phyloP scores from a whole-genome alignment of 2,329 filamentous ascomycete species.

The Aspergillus pseudoviridinutans region DNA sequence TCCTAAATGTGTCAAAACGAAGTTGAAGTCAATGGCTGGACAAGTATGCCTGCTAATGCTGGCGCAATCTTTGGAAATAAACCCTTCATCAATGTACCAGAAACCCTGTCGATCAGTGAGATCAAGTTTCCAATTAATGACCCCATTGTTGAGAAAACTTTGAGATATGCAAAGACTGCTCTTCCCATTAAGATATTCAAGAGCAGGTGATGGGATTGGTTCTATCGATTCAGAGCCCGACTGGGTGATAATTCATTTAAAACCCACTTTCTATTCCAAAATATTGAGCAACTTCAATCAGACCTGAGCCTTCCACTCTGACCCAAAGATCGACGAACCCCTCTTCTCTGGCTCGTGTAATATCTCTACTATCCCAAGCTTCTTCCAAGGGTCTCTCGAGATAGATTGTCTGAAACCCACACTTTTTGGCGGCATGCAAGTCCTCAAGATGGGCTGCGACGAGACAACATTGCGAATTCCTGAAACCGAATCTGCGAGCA shows the following conservation, averaged over 20 bases:
- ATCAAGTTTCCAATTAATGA: constrained; percentile 15
- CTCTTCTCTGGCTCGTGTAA: constrained; percentile 50
- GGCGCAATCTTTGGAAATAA: constrained; percentile 16
- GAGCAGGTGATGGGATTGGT: too few species aligned
- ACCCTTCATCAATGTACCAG: constrained; percentile 15
- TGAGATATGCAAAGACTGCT: constrained; percentile 13
- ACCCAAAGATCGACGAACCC: constrained; percentile 64
- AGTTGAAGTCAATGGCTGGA: constrained; percentile 18
- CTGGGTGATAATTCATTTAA: too few species aligned
- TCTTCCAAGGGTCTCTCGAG: constrained; percentile 66
- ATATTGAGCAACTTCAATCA: constrained; percentile 15
- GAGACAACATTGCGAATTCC: constrained; percentile 62
- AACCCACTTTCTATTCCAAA: constrained; percentile 10
- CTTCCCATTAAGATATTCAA: constrained; percentile 51
- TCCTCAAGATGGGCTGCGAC: constrained; percentile 71
- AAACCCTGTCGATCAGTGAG: constrained; percentile 3
- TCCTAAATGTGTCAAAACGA: constrained; percentile 16
- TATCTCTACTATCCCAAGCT: constrained; percentile 50
- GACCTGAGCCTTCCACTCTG: constrained; percentile 15
- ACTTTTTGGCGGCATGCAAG: constrained; percentile 58
- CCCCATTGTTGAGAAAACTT: constrained; percentile 8
- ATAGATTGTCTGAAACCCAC: constrained; percentile 66
- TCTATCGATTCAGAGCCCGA: too few species aligned
- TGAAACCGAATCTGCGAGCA: constrained; percentile 52
- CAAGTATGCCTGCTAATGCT: constrained; percentile 15